phyloP scores from a whole-genome alignment of 169 alveolate genomes.

The Cystoisospora suis region DNA sequence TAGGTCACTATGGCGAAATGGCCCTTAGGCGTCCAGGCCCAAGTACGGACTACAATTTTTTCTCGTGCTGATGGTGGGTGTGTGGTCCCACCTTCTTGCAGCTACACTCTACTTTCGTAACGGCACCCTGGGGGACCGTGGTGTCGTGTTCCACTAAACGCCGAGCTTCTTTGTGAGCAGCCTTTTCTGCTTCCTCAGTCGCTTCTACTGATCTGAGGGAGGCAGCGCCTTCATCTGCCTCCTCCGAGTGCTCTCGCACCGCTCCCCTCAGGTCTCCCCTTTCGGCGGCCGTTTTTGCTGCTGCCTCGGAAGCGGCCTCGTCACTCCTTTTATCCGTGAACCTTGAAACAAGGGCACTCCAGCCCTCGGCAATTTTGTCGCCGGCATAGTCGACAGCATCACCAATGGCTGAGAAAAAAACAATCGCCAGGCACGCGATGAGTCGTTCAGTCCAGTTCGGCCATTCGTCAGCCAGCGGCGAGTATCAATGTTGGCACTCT shows the following conservation, averaged over 20 bases:
- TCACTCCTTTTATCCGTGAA: background rate
- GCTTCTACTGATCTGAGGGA: background rate
- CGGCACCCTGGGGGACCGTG: no score
- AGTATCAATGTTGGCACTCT: no score
- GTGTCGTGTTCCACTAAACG: no score
- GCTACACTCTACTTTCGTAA: no score
- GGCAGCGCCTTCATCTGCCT: background rate
- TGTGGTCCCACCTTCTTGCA: no score
- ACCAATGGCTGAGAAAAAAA: background rate
- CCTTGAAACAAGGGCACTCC: background rate
- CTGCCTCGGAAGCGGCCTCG: constrained; percentile 13
- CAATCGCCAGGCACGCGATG: background rate
- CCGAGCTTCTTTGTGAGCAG: background rate
- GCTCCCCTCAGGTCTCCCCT: background rate
- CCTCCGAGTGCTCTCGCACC: no score
- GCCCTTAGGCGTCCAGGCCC: no score
- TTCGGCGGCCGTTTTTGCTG: background rate
- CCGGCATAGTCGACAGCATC: constrained; percentile 21
- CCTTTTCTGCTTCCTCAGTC: background rate
- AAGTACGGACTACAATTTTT: no score
- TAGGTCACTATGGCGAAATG: no score
- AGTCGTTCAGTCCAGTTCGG: background rate
- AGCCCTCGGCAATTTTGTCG: constrained; percentile 14
- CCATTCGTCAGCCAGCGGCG: no score
- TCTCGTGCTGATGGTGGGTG: no score